A percentile compares a stretch with the other conserved stretches of the same genome.
Conservation (phyloP, 768 basidiomycete species). For the Neoboletus subvelutipes region DNA sequence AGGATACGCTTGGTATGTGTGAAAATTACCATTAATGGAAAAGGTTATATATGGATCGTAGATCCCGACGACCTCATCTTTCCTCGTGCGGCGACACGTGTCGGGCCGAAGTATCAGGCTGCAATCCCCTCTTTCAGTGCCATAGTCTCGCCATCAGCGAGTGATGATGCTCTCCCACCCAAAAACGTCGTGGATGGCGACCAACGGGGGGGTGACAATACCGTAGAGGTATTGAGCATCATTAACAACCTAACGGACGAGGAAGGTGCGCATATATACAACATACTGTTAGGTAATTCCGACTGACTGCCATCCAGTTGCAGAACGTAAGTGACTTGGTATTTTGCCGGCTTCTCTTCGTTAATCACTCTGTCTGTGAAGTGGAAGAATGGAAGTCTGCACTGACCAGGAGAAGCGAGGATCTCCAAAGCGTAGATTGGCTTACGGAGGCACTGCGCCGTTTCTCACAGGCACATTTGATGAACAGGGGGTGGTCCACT, state of each 20-base stretch:
- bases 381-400: conserved; percentile 66
- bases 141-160: conserved; percentile 38
- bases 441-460: conserved; percentile 72
- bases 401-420: conserved; percentile 51
- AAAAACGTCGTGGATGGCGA: conserved; percentile 33
- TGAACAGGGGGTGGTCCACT: conserved; percentile 53
- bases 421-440: conserved; percentile 74
- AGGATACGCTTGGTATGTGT: conserved; percentile 80
- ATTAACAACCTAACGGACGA: conserved; percentile 63
- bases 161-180: neutral
- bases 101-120: conserved; percentile 85
- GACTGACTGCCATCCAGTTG: conserved; percentile 40
- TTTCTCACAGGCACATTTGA: conserved; percentile 65
- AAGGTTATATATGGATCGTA: conserved; percentile 39
- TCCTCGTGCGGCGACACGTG: conserved; percentile 88
- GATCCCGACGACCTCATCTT: conserved; percentile 98
- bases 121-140: conserved; percentile 43
- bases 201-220: conserved; percentile 69
- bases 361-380: conserved; percentile 28
- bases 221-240: conserved; percentile 68
- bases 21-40: conserved; percentile 13
- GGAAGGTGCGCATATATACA: conserved; percentile 53
- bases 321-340: conserved; percentile 48
- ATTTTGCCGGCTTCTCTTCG: neutral
- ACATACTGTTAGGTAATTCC: conserved; percentile 17